A percentile compares a stretch with the other conserved stretches of the same genome.
Conservation (phyloP, 1,284 basidiomycete species). For the Cutaneotrichosporon sp. region DNA sequence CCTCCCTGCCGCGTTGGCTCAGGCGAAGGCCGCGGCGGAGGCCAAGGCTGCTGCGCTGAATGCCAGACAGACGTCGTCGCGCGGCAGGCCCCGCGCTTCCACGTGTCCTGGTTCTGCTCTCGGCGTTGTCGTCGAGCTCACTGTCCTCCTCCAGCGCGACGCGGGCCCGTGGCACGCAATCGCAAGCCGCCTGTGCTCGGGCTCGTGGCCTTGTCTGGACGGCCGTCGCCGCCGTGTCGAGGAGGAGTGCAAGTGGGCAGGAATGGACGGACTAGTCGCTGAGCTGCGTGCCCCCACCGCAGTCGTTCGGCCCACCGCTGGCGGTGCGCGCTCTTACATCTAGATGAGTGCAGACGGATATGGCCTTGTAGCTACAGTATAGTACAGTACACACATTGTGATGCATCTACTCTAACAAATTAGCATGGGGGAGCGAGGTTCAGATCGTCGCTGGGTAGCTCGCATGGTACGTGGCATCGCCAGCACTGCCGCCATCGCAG, state of each 20-base stretch:
- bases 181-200: slow-evolving; percentile 24
- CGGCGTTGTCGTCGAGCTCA: slow-evolving; percentile 18
- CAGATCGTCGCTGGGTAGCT: no score
- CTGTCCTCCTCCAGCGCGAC: slow-evolving; percentile 27
- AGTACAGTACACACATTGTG: background rate
- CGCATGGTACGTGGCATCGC: no score
- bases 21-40: slow-evolving; percentile 1
- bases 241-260: slow-evolving; percentile 27
- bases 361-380: background rate
- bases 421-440: no score
- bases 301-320: background rate
- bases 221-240: slow-evolving; percentile 17
- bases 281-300: slow-evolving; percentile 12
- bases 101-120: slow-evolving; percentile 8
- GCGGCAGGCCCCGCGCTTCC: slow-evolving; percentile 9
- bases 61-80: no score
- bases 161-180: slow-evolving; percentile 30
- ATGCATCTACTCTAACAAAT: no score
- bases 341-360: background rate
- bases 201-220: slow-evolving; percentile 21
- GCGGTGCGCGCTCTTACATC: background rate
- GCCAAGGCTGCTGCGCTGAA: no score
- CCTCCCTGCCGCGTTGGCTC: slow-evolving; percentile 12
- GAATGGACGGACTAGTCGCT: slow-evolving; percentile 17
- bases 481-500: no score